Conservation (phyloP, 192 early-diverging fungal species). For the Chytriomyces sp. region DNA sequence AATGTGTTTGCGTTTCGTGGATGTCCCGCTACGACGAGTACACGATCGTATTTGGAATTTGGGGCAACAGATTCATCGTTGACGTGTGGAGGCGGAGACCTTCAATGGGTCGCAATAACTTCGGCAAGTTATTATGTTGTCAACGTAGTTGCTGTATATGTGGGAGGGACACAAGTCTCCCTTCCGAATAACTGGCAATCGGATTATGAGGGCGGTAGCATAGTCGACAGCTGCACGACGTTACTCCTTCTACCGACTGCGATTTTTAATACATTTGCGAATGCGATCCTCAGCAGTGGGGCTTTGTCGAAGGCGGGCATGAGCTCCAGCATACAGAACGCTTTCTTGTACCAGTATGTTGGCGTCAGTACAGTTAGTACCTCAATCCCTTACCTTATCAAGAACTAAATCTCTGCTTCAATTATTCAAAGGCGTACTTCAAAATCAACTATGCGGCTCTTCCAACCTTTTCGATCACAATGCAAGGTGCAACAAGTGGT, state of each 20-base stretch:
- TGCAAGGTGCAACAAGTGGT: neutral
- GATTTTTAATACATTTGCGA: neutral
- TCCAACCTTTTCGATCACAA: constrained; percentile 2
- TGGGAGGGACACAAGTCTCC: neutral
- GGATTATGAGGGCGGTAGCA: constrained; percentile 1
- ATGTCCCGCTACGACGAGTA: neutral
- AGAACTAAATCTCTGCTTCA: too few relatives aligned
- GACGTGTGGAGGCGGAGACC: neutral
- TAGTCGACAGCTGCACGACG: constrained; percentile 11
- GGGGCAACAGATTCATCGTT: neutral
- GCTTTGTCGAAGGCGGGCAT: neutral
- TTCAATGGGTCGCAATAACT: neutral
- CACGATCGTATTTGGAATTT: constrained; percentile 6
- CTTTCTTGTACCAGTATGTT: neutral
- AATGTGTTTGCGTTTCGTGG: constrained; percentile 6
- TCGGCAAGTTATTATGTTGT: neutral
- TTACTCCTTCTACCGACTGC: neutral
- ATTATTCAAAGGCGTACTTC: neutral
- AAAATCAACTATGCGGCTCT: neutral
- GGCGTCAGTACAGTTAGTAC: neutral
- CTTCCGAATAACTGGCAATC: neutral
- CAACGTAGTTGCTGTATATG: neutral
- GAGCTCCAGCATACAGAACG: neutral
- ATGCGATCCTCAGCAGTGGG: neutral
- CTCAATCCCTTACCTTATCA: too few relatives aligned